Base-by-base conservation (phyloP, 2,329 filamentous ascomycete species). In the Raffaelea arxii region DNA sequence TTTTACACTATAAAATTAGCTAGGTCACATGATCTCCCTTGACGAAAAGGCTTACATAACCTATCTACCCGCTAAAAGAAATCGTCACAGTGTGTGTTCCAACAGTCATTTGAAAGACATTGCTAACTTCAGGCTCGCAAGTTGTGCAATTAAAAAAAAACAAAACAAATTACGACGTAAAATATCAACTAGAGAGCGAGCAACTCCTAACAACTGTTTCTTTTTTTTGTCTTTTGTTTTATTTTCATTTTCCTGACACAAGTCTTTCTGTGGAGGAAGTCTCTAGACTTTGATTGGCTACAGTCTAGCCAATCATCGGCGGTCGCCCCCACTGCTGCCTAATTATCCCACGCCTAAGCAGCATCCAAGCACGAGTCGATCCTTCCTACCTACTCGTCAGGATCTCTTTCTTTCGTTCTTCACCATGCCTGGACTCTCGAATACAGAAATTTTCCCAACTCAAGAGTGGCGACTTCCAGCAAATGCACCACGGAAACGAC, bases 381-480 rank as follows among this genome's bases (percentile, higher is more conserved):
- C 9, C 27, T 9, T 9, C 27, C 27, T 16, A 30, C 9, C 27
- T 16, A 16, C 9, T 16, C 27, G 27, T 30, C 16, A 30, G 27
- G 27, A 30, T 40, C 19, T 18, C 32, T 36, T 16, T 30, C 27
- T 24, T 40, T 25, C 41, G 30, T 27, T 38, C 43, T 44, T 37
- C 43, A 38, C 35, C 32, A 44, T 44, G 43, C 43, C 43, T 22
- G 43, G 25, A 23, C 43, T 44, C 32, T 44, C 32, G 43, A 30
- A 44, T 32, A 27, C 41, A 23, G 41, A 35, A 21, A 18, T 43
- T 35, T 21, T 30, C 9, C 43, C 32, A 36, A 36, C 32, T 18
- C 43, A 44, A 46, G 44, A 23, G 41, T 25, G 41, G 41, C 41
- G 32, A 43, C 25, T 40, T 45, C 43, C 36, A 45, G 23, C 43